Evolutionary conservation across 2,329 filamentous ascomycete genomes (phyloP), one percentile per base, ranked within the genome.

Genomic region (Hortaea werneckii): DNA sequence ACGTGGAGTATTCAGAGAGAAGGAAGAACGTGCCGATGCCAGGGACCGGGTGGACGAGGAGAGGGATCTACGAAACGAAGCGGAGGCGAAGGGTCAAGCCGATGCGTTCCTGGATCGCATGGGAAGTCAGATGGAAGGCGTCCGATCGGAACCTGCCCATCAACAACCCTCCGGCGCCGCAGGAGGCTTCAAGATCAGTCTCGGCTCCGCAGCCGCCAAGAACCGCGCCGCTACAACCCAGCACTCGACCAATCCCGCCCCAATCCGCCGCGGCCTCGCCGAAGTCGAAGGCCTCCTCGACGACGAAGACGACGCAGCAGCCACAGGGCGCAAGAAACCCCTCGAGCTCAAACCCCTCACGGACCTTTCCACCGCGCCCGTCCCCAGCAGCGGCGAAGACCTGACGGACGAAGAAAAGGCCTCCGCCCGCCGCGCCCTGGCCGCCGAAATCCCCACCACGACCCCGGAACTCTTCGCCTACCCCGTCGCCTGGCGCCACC

Each of bases 211-310:
- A 5, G 69, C 89, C 0, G 86, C 87, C 0, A 87, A 94, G 64
- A 48, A 50, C 27, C 87, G 79, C 59, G 76, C 75, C 11, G 75
- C 75, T 45, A 68, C 78, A 44, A 74, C 75, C 5, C 75, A 75
- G 11, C 75, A 75, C 45, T 68, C 78, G 44, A 74, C 74, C 5
- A 50, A 47, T 10, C 43, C 45, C n/a, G 47, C 42, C 8, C 40
- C 51, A 9, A 5, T 13, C 11, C 49, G 48, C 28, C 49, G 54
- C 12, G 50, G 87, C 0, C 83, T 94, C 50, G 88, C 88, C 46
- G 92, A 98, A 62, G 87, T 98, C 45, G 92, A 96, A 71, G 87
- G 87, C 29, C 74, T 98, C 0, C 74, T 98, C 53, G 92, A 96
- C 68, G 89, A 96, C 65, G 92, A 96, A 65, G 92, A 96, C 61